Conservation (phyloP, 345 rosid species). For the Ailanthus altissimus region DNA sequence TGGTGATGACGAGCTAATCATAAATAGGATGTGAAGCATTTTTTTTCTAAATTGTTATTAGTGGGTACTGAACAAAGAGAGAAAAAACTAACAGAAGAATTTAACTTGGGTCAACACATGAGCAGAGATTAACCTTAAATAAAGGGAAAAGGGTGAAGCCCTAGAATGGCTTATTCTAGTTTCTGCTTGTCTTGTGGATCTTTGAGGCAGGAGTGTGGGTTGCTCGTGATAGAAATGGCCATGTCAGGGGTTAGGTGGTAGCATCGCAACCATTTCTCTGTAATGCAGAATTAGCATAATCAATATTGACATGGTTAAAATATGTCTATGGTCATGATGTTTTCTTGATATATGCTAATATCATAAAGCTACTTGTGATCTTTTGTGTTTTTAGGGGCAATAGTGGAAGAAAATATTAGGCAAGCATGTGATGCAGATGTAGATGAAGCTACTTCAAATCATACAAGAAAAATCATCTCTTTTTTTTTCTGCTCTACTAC, state of each 20-base stretch:
- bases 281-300: neutral
- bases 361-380: conserved; percentile 3
- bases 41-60: neutral
- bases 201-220: conserved; percentile 10
- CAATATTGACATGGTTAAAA: neutral
- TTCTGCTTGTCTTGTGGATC: conserved; percentile 8
- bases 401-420: conserved; percentile 11
- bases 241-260: conserved; percentile 12
- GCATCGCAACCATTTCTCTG: neutral
- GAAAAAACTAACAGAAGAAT: neutral
- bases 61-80: neutral
- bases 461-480: neutral
- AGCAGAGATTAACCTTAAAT: conserved; percentile 6
- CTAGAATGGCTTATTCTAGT: conserved; percentile 1
- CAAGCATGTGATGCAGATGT: neutral
- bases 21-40: neutral
- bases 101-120: neutral
- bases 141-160: neutral
- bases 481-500: neutral
- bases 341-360: neutral
- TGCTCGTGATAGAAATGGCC: conserved; percentile 6
- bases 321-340: neutral
- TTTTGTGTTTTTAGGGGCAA: neutral
- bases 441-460: no score
- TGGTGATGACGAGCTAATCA: neutral